Percentiles rank a stretch among this genome's conserved stretches.
phyloP scores from a whole-genome alignment of 2,329 filamentous ascomycete genomes.

The Exophiala calicioides region DNA sequence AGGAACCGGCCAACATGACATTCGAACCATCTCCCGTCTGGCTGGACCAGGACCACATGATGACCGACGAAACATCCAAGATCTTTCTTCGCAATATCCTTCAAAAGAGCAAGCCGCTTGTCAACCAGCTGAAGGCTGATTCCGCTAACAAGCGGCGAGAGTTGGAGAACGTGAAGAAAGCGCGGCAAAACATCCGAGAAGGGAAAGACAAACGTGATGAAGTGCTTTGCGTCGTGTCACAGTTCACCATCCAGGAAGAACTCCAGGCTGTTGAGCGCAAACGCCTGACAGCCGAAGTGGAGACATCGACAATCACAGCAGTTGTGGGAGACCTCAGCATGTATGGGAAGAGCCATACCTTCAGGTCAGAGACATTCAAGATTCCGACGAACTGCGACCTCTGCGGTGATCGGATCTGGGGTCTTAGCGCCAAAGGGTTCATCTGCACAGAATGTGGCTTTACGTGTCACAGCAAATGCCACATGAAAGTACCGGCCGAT shows the following conservation, averaged over 20 bases:
- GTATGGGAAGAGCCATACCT: conserved; percentile 92
- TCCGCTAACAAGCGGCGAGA: conserved; percentile 84
- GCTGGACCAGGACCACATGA: conserved; percentile 88
- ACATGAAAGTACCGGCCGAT: conserved; percentile 96
- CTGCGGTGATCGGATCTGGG: conserved; percentile 96
- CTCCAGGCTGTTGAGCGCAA: conserved; percentile 82
- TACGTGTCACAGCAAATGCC: conserved; percentile 97
- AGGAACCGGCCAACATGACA: conserved; percentile 78
- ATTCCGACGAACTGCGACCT: conserved; percentile 98
- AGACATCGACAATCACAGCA: conserved; percentile 87
- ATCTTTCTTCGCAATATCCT: conserved; percentile 89
- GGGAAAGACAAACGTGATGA: conserved; percentile 88
- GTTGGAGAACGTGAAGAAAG: conserved; percentile 72
- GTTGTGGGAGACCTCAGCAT: conserved; percentile 90
- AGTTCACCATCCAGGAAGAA: conserved; percentile 81
- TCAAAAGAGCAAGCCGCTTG: conserved; percentile 81
- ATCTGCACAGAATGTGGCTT: conserved; percentile 96
- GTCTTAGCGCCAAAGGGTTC: conserved; percentile 91
- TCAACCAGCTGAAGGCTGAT: conserved; percentile 77
- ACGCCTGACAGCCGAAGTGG: conserved; percentile 84
- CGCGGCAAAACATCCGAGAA: conserved; percentile 74
- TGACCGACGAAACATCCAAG: conserved; percentile 82
- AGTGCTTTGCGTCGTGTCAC: conserved; percentile 76
- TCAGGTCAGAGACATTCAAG: conserved; percentile 98
- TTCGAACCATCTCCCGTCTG: conserved; percentile 97